Base-by-base conservation (phyloP, 257 asterid species). In the Knoxia roxburghii region DNA sequence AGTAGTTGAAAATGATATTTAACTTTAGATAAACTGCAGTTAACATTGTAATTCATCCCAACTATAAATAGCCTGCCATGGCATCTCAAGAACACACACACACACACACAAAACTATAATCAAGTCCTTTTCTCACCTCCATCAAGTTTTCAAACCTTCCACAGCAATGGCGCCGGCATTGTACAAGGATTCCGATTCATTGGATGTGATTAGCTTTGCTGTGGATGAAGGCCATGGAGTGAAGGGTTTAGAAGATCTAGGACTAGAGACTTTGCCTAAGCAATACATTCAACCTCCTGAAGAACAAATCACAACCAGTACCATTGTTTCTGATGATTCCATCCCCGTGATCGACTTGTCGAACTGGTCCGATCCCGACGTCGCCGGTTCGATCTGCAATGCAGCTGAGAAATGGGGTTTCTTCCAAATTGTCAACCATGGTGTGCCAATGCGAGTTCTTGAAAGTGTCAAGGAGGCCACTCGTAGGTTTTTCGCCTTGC, bases 351-450 rank as follows among this genome's bases (percentile, higher is more conserved):
- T 79, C 45, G 83, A 79, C 23, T 24, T 76, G 41, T 75, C 81
- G 30, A 55, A 67, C 12, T 75, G 66, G 72, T 40, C 50, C 10
- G 64, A 61, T 21, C 74, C 74, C 2, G 39, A 48, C 9, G 67
- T 79, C 4, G 62, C 33, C 0, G 26, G 57, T 18, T 14, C 51
- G 30, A 70, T 76, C 1, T 72, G 76, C 39, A 48, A 61, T 20
- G 73, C 81, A 0, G 79, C 84, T 1, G 79, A 70, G 40, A 70
- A 71, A 3, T 68, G 74, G 72, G 79, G 81, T n/a, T 73, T 80
- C 41, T 79, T 76, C 54, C 79, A 79, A 46, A 64, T 73, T 20
- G 74, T 69, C 15, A 73, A 76, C 68, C 81, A 76, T 17, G 77
- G 77, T n/a, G 51, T 79, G 13, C 71, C 79, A 7, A 30, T 65